Evolutionary conservation across 768 basidiomycete genomes (phyloP).

Genomic region (Hygrophorus pudorinus): DNA sequence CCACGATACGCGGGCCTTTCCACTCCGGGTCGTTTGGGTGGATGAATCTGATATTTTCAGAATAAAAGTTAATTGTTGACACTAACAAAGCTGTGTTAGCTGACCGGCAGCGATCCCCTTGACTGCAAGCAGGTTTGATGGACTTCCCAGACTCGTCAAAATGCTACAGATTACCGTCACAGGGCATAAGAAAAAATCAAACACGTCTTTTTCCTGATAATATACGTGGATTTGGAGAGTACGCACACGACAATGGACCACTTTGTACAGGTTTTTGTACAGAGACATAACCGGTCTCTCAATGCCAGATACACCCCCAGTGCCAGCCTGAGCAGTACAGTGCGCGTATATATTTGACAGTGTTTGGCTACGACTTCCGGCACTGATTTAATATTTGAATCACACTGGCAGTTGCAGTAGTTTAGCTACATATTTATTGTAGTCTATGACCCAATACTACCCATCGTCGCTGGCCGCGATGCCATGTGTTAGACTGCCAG

Average conservation of each 20-base stretch:
- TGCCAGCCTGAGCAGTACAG: too few species aligned
- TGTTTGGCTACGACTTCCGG: too few species aligned
- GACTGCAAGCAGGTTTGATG: constrained; percentile 32
- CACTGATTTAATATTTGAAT: too few species aligned
- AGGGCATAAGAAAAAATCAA: too few species aligned
- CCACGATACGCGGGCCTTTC: constrained; percentile 8
- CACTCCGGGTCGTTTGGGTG: constrained; percentile 42
- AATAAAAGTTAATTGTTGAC: background rate
- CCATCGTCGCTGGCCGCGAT: too few species aligned
- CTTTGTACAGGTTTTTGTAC: constrained; percentile 24
- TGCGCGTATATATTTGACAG: too few species aligned
- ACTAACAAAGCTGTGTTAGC: constrained; percentile 8
- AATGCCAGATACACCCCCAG: too few species aligned
- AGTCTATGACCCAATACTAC: too few species aligned
- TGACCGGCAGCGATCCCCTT: constrained; percentile 42
- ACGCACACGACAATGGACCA: constrained; percentile 37
- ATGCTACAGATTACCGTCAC: constrained; percentile 33
- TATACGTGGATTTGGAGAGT: background rate
- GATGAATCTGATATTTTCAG: constrained; percentile 28
- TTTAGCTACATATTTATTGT: too few species aligned
- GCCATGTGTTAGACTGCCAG: too few species aligned
- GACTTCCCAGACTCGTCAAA: constrained; percentile 35
- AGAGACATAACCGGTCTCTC: background rate
- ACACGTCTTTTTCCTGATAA: background rate
- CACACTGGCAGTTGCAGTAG: too few species aligned